phyloP scores from a whole-genome alignment of 306 rosid genomes.

The Abrus precatorius region DNA sequence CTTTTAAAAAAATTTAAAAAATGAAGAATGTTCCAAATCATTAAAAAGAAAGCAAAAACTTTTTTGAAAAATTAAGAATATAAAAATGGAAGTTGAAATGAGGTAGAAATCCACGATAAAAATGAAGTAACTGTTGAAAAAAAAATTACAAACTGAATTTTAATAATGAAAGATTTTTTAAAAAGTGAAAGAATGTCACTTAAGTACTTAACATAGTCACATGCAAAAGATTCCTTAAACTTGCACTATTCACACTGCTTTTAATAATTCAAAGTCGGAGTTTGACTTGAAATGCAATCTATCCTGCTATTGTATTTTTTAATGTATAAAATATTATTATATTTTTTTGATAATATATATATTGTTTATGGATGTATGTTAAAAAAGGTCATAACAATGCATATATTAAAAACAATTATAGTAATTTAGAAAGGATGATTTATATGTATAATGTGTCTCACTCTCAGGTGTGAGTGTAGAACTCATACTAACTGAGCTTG shows the following conservation, averaged over 20 bases:
- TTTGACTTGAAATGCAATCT: slow-evolving; percentile 30
- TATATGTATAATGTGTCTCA: neutral
- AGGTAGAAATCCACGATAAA: neutral
- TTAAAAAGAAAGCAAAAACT: too few species aligned
- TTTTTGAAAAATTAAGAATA: too few species aligned
- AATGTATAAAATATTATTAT: neutral
- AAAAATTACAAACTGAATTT: neutral
- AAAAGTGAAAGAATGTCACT: slow-evolving; percentile 31
- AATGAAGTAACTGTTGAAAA: neutral
- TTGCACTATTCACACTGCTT: slow-evolving; percentile 10
- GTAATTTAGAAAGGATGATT: too few species aligned
- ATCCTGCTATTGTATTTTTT: neutral
- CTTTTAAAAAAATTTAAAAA: too few species aligned
- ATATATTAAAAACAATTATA: too few species aligned
- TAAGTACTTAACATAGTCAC: slow-evolving; percentile 27
- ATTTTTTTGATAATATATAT: too few species aligned
- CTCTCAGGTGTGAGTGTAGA: neutral
- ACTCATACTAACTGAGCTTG: neutral
- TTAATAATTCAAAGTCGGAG: slow-evolving; percentile 6
- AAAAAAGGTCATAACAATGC: too few species aligned
- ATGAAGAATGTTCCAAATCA: too few species aligned
- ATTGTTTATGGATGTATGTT: too few species aligned
- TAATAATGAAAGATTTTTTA: neutral
- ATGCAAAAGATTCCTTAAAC: slow-evolving; percentile 43
- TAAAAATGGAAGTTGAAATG: neutral